Conservation (phyloP, 306 rosid species). For the Oemleria cerasiformis region DNA sequence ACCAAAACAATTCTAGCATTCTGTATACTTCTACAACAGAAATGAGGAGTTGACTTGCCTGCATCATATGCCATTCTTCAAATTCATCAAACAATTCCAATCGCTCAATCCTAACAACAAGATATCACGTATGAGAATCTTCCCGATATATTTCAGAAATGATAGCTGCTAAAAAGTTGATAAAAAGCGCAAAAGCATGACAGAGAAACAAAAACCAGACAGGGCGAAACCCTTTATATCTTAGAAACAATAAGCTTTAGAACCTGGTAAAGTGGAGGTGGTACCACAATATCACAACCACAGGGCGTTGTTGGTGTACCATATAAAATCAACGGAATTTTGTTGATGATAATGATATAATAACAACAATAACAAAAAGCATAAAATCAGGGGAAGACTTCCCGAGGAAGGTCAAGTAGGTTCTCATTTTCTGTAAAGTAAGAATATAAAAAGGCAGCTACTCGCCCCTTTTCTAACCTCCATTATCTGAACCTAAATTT, state of each 20-base stretch:
- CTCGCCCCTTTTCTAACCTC: slow-evolving; percentile 6
- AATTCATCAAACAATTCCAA: slow-evolving; percentile 93
- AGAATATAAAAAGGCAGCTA: neutral
- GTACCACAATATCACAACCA: slow-evolving; percentile 27
- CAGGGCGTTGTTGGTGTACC: slow-evolving; percentile 11
- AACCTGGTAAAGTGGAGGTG: slow-evolving; percentile 24
- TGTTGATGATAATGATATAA: neutral
- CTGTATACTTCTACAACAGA: slow-evolving; percentile 20
- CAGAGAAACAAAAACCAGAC: neutral
- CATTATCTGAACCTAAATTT: neutral
- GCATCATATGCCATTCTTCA: slow-evolving; percentile 99
- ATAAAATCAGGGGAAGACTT: slow-evolving; percentile 8
- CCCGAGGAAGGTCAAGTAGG: slow-evolving; percentile 12
- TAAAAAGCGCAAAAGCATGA: slow-evolving; percentile 14
- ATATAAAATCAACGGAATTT: slow-evolving; percentile 6
- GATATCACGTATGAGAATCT: slow-evolving; percentile 34
- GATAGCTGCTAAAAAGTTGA: slow-evolving; percentile 27
- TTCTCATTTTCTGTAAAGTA: slow-evolving; percentile 8
- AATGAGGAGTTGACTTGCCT: slow-evolving; percentile 49
- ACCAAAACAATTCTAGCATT: slow-evolving; percentile 19
- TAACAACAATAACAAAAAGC: neutral
- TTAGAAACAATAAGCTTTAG: slow-evolving; percentile 26
- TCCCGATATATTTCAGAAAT: slow-evolving; percentile 25
- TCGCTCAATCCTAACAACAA: slow-evolving; percentile 75
- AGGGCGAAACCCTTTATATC: slow-evolving; percentile 15